A percentile compares a stretch with the other conserved stretches of the same genome.
phyloP scores from a whole-genome alignment of 2,329 filamentous ascomycete species.

The Aspergillus awamori region DNA sequence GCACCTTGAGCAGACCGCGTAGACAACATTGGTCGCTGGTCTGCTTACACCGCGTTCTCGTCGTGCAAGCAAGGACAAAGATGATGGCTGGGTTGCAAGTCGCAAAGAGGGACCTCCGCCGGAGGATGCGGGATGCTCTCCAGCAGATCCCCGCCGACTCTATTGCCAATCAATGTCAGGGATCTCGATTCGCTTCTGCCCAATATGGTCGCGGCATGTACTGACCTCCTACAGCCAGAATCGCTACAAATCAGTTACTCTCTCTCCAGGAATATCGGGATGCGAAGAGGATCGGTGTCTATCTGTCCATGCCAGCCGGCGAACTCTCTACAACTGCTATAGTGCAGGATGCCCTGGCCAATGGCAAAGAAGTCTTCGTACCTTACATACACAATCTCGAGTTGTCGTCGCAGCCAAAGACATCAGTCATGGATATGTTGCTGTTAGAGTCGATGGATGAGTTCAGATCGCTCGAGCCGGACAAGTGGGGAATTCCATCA shows the following conservation, averaged over 20 bases:
- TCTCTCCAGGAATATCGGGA: slow-evolving; percentile 72
- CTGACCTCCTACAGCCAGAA: slow-evolving; percentile 57
- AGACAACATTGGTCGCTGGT: background rate
- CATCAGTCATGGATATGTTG: slow-evolving; percentile 94
- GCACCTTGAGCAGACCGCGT: too few relatives aligned
- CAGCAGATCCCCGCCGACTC: slow-evolving; percentile 63
- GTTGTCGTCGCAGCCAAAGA: slow-evolving; percentile 49
- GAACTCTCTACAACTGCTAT: slow-evolving; percentile 85
- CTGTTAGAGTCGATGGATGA: slow-evolving; percentile 72
- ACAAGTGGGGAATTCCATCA: slow-evolving; percentile 95
- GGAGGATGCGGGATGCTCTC: slow-evolving; percentile 68
- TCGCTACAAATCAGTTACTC: slow-evolving; percentile 66
- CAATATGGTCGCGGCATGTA: slow-evolving; percentile 10
- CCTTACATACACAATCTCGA: slow-evolving; percentile 76
- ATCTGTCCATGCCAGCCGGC: slow-evolving; percentile 86
- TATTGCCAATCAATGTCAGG: slow-evolving; percentile 69
- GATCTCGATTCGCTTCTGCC: slow-evolving; percentile 30
- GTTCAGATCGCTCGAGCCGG: slow-evolving; percentile 73
- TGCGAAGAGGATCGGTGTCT: slow-evolving; percentile 78
- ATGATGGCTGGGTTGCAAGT: slow-evolving; percentile 62
- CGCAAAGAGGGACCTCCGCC: slow-evolving; percentile 76
- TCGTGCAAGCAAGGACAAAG: slow-evolving; percentile 16
- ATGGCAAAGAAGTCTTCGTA: slow-evolving; percentile 85
- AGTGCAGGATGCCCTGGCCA: slow-evolving; percentile 74
- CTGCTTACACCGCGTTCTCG: background rate